Base-by-base conservation (phyloP, 371 early-diverging fungal species). In the Blastocladiella emersonii region DNA sequence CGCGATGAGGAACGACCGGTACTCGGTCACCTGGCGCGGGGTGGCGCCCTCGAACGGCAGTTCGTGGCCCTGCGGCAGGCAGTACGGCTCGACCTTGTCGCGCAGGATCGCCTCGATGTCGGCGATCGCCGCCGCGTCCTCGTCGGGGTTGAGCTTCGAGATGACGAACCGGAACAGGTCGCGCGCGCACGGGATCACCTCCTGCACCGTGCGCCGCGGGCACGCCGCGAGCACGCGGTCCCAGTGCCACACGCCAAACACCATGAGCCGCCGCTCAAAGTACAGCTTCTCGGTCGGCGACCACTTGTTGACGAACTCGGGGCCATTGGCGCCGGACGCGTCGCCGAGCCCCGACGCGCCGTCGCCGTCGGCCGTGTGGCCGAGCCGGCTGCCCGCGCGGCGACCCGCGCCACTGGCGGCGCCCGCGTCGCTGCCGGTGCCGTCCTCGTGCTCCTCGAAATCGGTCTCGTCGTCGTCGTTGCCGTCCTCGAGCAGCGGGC, bases 231-330 rank as follows among this genome's bases (percentile, higher is more conserved):
- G 65, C 78, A 88, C 82, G 59, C 77, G 76, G 25, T 85, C 80
- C 92, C 92, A 92, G 41, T 76, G 74, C 27, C 83, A 82, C 68
- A 85, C 87, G 0, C 91, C 92, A 61, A 84, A 85, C 55, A 84
- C 81, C 91, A 90, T 92, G 45, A 91, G 65, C 62, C 81, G 78
- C n/a, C 90, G 80, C 67, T 92, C 92, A 57, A 89, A 78, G 45
- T 85, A 80, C 27, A 83, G 78, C 66, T 80, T 80, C 66, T 90
- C 91, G 15, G 91, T 85, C 44, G 78, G 65, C 15, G 85, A 81
- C 92, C 92, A 91, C n/a, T 75, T 72, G 0, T 78, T 76, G 45
- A 74, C 53, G 30, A 30, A 27, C 53, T 27, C 27, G 15, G 53
- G 30, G 32, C 30, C 53, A 19, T 12, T 51, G 23, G 48, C 23